These are phyloP conservation scores for Canavalia ensiformis DNA, from an alignment of 306 rosid genomes.

Conservation along the genomic window DNA sequence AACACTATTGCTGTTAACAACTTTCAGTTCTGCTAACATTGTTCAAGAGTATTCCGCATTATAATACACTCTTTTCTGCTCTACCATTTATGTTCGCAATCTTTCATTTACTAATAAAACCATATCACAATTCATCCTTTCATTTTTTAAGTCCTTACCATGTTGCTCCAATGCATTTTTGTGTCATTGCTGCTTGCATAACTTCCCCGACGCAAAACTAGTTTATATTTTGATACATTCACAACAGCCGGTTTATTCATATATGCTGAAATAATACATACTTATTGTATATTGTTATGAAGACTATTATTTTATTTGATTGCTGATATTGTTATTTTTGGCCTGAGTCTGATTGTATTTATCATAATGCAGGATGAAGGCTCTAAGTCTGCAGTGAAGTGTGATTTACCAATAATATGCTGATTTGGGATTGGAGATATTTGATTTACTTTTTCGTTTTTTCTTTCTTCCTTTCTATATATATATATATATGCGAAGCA, in stretches of 20 bases:
- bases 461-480: background rate
- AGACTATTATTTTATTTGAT: background rate
- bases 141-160: background rate
- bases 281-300: background rate
- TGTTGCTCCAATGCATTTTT: background rate
- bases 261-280: background rate
- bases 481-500: background rate
- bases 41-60: no score
- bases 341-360: background rate
- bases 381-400: slow-evolving; percentile 48
- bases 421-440: slow-evolving; percentile 11
- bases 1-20: background rate
- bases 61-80: no score
- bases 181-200: background rate
- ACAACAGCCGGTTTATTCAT: background rate
- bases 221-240: background rate
- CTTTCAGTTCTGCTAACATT: no score
- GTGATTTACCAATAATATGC: slow-evolving; percentile 1
- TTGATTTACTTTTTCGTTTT: background rate
- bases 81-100: no score
- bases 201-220: background rate
- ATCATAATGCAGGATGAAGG: slow-evolving; percentile 52
- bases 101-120: no score
- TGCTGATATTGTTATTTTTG: background rate
- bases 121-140: no score